Conservation (phyloP, 2,329 filamentous ascomycete species). For the Harringtonia aguacate region DNA sequence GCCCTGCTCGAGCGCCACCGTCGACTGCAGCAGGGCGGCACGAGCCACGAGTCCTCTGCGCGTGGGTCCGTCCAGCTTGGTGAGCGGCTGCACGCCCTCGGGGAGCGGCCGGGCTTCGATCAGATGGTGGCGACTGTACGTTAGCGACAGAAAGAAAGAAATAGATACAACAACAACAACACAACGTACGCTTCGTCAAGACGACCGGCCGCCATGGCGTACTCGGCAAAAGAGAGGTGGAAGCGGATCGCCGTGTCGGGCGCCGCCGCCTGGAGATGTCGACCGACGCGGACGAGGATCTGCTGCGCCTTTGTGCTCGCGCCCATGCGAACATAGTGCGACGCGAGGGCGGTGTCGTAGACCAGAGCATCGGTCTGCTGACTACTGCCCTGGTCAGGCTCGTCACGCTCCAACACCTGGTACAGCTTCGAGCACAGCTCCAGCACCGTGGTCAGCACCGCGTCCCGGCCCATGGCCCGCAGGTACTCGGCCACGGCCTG, state of each 20-base stretch:
- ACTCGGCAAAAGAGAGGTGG: slow-evolving; percentile 65
- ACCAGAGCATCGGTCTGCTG: slow-evolving; percentile 29
- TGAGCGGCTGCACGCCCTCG: neutral
- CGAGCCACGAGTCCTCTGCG: slow-evolving; percentile 23
- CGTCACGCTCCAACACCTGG: slow-evolving; percentile 20
- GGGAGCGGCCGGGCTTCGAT: slow-evolving; percentile 3
- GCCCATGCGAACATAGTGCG: slow-evolving; percentile 44
- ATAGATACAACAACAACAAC: too few relatives aligned
- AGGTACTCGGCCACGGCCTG: slow-evolving; percentile 40
- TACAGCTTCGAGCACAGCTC: slow-evolving; percentile 35
- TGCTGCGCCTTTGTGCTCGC: slow-evolving; percentile 37
- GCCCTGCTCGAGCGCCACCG: slow-evolving; percentile 52
- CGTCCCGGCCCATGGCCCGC: slow-evolving; percentile 37
- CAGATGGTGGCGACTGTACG: slow-evolving; percentile 7
- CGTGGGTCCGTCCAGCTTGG: neutral
- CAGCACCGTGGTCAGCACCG: slow-evolving; percentile 33
- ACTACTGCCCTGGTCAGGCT: slow-evolving; percentile 15
- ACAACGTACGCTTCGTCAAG: slow-evolving; percentile 49
- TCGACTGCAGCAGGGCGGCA: slow-evolving; percentile 54
- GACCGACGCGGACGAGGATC: slow-evolving; percentile 47
- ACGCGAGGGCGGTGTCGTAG: slow-evolving; percentile 35
- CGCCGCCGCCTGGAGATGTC: slow-evolving; percentile 27
- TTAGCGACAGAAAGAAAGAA: too few relatives aligned
- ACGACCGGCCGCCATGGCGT: slow-evolving; percentile 56
- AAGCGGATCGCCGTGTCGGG: slow-evolving; percentile 37